Base-by-base conservation (phyloP, 805 yeast species). In the Yarrowia yakushimensis region DNA sequence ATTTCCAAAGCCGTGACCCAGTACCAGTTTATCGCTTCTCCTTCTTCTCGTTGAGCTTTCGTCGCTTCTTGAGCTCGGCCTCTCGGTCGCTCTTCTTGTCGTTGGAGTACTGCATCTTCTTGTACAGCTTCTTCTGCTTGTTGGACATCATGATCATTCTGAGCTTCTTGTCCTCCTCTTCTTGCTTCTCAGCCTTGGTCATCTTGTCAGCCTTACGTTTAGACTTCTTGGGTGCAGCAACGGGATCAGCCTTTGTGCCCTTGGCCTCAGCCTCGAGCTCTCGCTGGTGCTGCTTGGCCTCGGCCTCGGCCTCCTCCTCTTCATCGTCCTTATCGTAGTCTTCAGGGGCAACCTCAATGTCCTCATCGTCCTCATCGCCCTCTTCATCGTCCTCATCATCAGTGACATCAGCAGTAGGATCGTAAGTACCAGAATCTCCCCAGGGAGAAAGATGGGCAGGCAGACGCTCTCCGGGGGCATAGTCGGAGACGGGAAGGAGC, bases 381-480 rank as follows among this genome's bases (percentile, higher is more conserved):
- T 71, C 85, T 2, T 72, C 87, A 2, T 71, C 87, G 15, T 76
- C 85, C 18, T 71, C 84, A 20, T 71, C 84, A 28, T 74, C 82
- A 15, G 74, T 83, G 2, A 71, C 81, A 15, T 72, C 81, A 31
- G 83, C 87, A 63, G 81, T 85, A 69, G 99, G 98, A 75, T 93
- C 85, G 77, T 94, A 94, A 62, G 86, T 87, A 69, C 87, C 90
- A 52, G 92, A 82, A 77, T 94, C 99, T 69, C 98, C 98, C 98
- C 99, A 94, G 79, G 99, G 99, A 60, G 97, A 89, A 70, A 94
- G 79, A 76, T 94, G 99, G 36, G 99, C 97, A 46, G 99, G 99
- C 67, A 94, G 80, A 4, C 90, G 78, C 77, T 93, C 97, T 63
- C 99, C 99, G 5, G 97, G 97, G 45, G 96, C 88, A 72, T 94